Percentiles rank a stretch among this genome's conserved stretches.
These are phyloP conservation scores for Cladosporium sp. DNA, from an alignment of 2,329 filamentous ascomycete species.

Conservation along the genomic window DNA sequence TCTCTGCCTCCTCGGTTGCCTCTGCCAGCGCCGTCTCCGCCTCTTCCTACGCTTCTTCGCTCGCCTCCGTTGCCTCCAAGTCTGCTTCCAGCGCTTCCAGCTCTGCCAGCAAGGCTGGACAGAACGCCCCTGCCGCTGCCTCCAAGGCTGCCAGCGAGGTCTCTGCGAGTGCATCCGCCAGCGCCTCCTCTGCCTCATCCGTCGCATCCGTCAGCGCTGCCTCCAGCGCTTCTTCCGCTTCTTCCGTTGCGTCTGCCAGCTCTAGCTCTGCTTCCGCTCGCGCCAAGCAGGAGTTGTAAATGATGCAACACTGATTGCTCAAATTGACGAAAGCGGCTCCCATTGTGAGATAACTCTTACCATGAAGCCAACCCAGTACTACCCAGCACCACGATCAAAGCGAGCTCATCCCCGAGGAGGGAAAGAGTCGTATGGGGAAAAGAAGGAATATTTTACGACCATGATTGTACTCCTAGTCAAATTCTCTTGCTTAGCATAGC, in stretches of 20 bases:
- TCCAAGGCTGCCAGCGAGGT: conserved; percentile 36
- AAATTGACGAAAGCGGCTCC: background rate
- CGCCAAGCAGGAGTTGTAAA: conserved; percentile 50
- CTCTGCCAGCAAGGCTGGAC: conserved; percentile 19
- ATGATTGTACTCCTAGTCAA: conserved; percentile 12
- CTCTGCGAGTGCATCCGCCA: conserved; percentile 35
- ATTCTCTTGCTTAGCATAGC: conserved; percentile 10
- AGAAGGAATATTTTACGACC: conserved; percentile 3
- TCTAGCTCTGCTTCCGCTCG: conserved; percentile 32
- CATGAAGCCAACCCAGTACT: background rate
- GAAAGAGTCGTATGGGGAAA: background rate
- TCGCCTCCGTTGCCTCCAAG: conserved; percentile 28
- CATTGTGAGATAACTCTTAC: background rate
- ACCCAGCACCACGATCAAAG: background rate
- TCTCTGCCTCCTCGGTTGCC: conserved; percentile 27
- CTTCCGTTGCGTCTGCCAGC: conserved; percentile 35
- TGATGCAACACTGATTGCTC: background rate
- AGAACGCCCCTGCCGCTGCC: conserved; percentile 29
- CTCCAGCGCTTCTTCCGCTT: conserved; percentile 32
- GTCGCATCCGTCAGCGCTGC: conserved; percentile 34
- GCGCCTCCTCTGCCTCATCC: conserved; percentile 27
- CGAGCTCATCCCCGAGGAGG: background rate
- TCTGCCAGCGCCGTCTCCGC: conserved; percentile 28
- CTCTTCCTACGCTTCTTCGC: conserved; percentile 35
- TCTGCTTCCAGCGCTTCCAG: conserved; percentile 24